phyloP scores from a whole-genome alignment of 2,329 filamentous ascomycete species.

The Fusarium sp. region DNA sequence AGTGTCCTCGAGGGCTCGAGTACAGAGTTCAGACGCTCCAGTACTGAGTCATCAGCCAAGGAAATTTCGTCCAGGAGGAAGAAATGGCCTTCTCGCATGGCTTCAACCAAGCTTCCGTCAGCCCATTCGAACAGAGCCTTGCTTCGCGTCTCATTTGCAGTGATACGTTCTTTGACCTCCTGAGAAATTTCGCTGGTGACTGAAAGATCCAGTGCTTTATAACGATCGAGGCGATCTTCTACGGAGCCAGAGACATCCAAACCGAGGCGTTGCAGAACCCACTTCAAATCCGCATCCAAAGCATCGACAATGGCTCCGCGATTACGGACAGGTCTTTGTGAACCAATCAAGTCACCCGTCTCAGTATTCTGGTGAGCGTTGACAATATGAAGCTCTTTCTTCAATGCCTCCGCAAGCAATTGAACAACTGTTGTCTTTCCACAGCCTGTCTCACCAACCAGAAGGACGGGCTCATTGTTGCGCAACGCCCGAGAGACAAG shows the following conservation, averaged over 20 bases:
- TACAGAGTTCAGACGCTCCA: conserved; percentile 95
- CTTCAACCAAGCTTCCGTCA: conserved; percentile 90
- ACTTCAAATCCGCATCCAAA: conserved; percentile 67
- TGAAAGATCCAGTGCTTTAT: conserved; percentile 59
- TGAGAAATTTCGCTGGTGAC: conserved; percentile 57
- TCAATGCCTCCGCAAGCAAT: conserved; percentile 81
- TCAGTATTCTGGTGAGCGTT: conserved; percentile 99
- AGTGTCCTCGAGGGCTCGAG: conserved; percentile 88
- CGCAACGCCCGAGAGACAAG: conserved; percentile 85
- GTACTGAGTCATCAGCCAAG: conserved; percentile 93
- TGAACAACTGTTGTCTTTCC: conserved; percentile 98
- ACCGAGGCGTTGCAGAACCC: conserved; percentile 54
- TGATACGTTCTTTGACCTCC: conserved; percentile 57
- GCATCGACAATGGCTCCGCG: conserved; percentile 74
- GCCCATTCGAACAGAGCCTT: conserved; percentile 96
- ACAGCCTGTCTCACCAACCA: conserved; percentile 96
- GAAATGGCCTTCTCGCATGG: conserved; percentile 88
- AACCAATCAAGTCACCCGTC: conserved; percentile 95
- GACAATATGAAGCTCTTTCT: conserved; percentile 82
- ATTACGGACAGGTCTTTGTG: conserved; percentile 90
- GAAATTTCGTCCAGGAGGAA: conserved; percentile 99
- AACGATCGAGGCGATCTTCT: conserved; percentile 65
- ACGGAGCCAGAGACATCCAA: conserved; percentile 53
- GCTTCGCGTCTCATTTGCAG: conserved; percentile 64
- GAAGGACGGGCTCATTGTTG: conserved; percentile 91